Conservation (phyloP, 1,139 yeast genomes). For the Scheffersomyces illinoinensis region DNA sequence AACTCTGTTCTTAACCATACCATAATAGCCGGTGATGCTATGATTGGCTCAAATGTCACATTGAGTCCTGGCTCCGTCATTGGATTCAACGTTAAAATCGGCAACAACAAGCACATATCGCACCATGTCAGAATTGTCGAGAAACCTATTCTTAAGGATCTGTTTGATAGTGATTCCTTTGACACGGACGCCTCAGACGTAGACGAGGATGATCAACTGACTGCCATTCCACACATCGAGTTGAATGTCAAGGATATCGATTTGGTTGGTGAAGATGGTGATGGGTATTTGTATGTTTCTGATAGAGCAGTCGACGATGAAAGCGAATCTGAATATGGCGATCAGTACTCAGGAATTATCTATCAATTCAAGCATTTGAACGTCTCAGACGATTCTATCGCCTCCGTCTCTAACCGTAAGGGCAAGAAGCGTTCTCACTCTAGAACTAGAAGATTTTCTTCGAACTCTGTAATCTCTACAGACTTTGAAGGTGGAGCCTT, state of each 20-base stretch:
- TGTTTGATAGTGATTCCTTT: conserved; percentile 23
- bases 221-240: conserved; percentile 5
- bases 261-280: conserved; percentile 60
- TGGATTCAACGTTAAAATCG: conserved; percentile 72
- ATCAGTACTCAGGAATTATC: conserved; percentile 41
- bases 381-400: conserved; percentile 79
- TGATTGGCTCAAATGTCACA: conserved; percentile 50
- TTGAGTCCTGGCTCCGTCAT: conserved; percentile 75
- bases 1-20: conserved; percentile 57
- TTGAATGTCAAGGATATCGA: conserved; percentile 27
- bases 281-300: conserved; percentile 58
- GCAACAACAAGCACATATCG: conserved; percentile 47
- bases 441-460: conserved; percentile 33
- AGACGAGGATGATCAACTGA: conserved; percentile 6
- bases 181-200: conserved; percentile 26
- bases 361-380: conserved; percentile 66
- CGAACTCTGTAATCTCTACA: conserved; percentile 41
- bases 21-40: conserved; percentile 67
- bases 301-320: conserved; percentile 43
- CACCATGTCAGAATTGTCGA: conserved; percentile 54
- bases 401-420: conserved; percentile 53
- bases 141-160: conserved; percentile 39
- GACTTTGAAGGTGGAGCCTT: conserved; percentile 40
- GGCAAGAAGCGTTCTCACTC: conserved; percentile 34
- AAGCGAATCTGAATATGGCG: conserved; percentile 27